These are phyloP conservation scores for Aurinia saxatilis DNA, from an alignment of 345 rosid species.

Conservation along the genomic window DNA sequence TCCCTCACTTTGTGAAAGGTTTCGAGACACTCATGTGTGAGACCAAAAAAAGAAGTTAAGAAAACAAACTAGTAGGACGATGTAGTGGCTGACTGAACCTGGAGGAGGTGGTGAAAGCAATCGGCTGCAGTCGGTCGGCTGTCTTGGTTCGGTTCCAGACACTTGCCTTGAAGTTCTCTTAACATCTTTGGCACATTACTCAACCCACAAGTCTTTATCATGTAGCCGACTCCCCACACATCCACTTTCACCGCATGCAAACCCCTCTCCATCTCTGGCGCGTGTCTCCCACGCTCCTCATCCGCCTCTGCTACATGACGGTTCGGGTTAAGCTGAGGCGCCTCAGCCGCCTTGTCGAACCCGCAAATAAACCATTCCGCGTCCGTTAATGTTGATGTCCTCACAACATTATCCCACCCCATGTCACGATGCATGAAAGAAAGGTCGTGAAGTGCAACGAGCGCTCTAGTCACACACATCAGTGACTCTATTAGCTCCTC, in stretches of 20 bases:
- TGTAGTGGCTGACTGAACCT: slow-evolving; percentile 59
- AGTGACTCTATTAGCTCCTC: slow-evolving; percentile 80
- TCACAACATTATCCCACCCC: slow-evolving; percentile 81
- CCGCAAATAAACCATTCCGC: slow-evolving; percentile 82
- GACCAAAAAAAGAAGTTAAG: background rate
- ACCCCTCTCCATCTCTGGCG: slow-evolving; percentile 93
- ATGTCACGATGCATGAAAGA: slow-evolving; percentile 94
- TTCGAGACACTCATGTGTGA: background rate
- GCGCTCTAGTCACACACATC: slow-evolving; percentile 75
- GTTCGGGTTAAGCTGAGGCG: slow-evolving; percentile 78
- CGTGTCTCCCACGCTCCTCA: slow-evolving; percentile 45
- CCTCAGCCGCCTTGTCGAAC: slow-evolving; percentile 67
- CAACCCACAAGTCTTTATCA: slow-evolving; percentile 76
- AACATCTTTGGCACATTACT: slow-evolving; percentile 58
- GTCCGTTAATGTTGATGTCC: slow-evolving; percentile 31
- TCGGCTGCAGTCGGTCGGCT: slow-evolving; percentile 93
- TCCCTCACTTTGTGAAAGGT: background rate
- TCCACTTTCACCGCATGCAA: slow-evolving; percentile 92
- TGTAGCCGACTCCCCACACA: slow-evolving; percentile 87
- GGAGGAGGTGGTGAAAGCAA: slow-evolving; percentile 86
- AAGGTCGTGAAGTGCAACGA: slow-evolving; percentile 83
- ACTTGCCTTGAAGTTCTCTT: slow-evolving; percentile 72
- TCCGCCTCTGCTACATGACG: background rate
- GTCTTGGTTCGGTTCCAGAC: slow-evolving; percentile 88
- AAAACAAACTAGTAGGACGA: slow-evolving; percentile 8